A percentile compares a stretch with the other conserved stretches of the same genome.
phyloP scores from a whole-genome alignment of 2,329 filamentous ascomycete species.

The Periconia sp. region DNA sequence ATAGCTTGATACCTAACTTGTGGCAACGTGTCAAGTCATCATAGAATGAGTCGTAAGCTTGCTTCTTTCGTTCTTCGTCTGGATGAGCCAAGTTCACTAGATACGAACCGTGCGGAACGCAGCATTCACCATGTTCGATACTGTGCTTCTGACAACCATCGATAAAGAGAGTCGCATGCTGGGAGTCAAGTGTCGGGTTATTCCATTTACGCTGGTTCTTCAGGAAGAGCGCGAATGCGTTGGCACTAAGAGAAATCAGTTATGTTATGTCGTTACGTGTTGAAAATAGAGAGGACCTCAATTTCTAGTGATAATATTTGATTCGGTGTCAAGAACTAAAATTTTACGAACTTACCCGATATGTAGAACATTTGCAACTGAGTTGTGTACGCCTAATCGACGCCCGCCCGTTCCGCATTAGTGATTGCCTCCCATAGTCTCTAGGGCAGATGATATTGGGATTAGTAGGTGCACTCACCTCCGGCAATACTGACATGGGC shows the following conservation, averaged over 20 bases:
- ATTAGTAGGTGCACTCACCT: constrained; percentile 69
- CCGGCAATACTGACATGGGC: constrained; percentile 92
- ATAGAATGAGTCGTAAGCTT: constrained; percentile 84
- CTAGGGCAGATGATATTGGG: no score
- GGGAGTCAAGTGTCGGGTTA: constrained; percentile 75
- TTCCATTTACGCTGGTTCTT: constrained; percentile 97
- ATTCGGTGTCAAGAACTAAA: no score
- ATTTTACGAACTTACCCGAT: constrained; percentile 71
- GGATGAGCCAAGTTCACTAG: constrained; percentile 93
- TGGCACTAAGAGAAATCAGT: constrained; percentile 64
- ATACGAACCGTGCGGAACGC: constrained; percentile 94
- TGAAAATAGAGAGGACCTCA: no score
- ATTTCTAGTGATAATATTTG: no score
- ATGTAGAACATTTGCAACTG: constrained; percentile 75
- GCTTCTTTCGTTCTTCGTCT: constrained; percentile 77
- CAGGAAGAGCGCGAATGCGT: constrained; percentile 92
- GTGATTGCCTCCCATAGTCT: constrained; percentile 8
- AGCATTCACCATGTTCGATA: constrained; percentile 75
- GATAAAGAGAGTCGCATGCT: constrained; percentile 73
- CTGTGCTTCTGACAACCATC: constrained; percentile 69
- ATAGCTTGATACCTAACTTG: constrained; percentile 83
- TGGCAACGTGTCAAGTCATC: constrained; percentile 90
- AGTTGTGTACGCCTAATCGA: constrained; percentile 80
- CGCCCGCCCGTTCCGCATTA: constrained; percentile 23
- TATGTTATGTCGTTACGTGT: background rate